These are phyloP conservation scores for Fusarium heterosporum DNA, from an alignment of 2,329 filamentous ascomycete species.

Conservation along the genomic window DNA sequence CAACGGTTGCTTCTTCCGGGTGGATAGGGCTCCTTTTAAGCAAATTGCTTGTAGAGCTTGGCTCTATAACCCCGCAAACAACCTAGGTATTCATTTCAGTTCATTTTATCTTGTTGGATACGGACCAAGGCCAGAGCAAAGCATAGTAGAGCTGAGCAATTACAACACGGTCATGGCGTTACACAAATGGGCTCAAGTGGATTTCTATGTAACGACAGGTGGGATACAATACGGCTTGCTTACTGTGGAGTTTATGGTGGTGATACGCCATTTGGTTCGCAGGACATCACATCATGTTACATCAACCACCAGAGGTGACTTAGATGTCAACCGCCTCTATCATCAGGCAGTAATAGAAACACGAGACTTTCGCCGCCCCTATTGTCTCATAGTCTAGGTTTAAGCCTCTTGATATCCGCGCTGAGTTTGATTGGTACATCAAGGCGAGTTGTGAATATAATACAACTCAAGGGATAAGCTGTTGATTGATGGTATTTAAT, in stretches of 20 bases:
- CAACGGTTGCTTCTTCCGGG: constrained; percentile 20
- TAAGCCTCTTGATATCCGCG: constrained; percentile 20
- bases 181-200: constrained; percentile 13
- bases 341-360: constrained; percentile 7
- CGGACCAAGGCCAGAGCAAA: constrained; percentile 19
- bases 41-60: constrained; percentile 34
- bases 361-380: constrained; percentile 1
- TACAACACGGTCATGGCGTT: constrained; percentile 26
- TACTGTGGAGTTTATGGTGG: constrained; percentile 28
- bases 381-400: constrained; percentile 15
- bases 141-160: constrained; percentile 7
- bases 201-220: constrained; percentile 8
- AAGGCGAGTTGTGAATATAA: constrained; percentile 1
- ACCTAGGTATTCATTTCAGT: constrained; percentile 4
- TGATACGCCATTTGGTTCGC: constrained; percentile 20
- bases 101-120: constrained; percentile 31
- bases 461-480: constrained; percentile 26
- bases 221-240: constrained; percentile 3
- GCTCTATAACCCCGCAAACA: constrained; percentile 34
- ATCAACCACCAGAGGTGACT: constrained; percentile 24
- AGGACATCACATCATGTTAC: constrained; percentile 30
- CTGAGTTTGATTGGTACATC: constrained; percentile 21
- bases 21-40: constrained; percentile 28
- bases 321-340: constrained; percentile 8
- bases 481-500: constrained; percentile 4